Evolutionary conservation across 306 rosid genomes (phyloP), one percentile per base, ranked within the genome.

Genomic region (Inga oerstediana): DNA sequence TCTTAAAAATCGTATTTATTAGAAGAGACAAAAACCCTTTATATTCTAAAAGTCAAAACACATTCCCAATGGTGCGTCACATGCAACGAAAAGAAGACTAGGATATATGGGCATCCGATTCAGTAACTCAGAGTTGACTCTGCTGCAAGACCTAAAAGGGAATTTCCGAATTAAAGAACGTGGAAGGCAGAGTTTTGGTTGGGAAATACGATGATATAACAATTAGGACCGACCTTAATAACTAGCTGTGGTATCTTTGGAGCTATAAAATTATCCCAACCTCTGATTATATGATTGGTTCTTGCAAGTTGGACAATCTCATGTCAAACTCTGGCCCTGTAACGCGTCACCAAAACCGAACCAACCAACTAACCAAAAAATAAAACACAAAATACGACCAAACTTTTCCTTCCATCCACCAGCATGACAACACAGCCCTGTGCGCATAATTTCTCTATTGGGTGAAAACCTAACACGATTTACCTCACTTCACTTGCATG

Each of bases 391-490:
- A 49, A 16, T 81, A 81, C 85, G 76, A 89, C 79, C 86, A 87
- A 88, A 87, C 82, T 43, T 76, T 81, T 49, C 82, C 76, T 80
- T 86, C 87, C 65, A 81, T 83, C 90, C 56, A 84, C 82, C 87
- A 85, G 71, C 88, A 89, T 48, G 77, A 79, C 89, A 84, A 81
- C 89, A 85, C 81, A 81, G 82, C 35, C 7, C n/a, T n/a, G 64
- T 58, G 14, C 44, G 19, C 30, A 19, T 45, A 84, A 70, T 79
- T 69, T 76, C 51, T 84, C 86, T 82, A 82, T 87, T n/a, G 30
- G 64, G 30, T 19, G 11, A n/a, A 20, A 58, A 19, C 1, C n/a
- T 19, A 52, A 52, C 59, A 4, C 59, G 5, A 19, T 52, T 1
- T 22, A 22, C 59, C n/a, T 16, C 59, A 16, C 59, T 54, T 54